A percentile compares a stretch with the other conserved stretches of the same genome.
These are phyloP conservation scores for Patellifolia procumbens DNA, from an alignment of 179 eudicot genomes.

Conservation along the genomic window DNA sequence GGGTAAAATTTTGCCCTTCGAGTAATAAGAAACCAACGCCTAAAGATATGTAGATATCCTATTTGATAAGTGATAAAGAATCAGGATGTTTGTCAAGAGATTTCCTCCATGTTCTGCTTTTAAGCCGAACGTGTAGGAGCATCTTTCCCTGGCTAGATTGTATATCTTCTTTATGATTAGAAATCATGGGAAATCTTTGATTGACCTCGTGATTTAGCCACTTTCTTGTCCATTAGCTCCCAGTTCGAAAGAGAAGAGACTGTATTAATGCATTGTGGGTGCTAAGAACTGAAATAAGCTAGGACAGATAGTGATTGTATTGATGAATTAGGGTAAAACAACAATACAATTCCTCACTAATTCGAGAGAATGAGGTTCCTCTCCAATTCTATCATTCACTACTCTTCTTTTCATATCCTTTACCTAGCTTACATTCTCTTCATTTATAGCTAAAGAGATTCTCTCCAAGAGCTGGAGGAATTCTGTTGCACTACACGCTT, in stretches of 20 bases:
- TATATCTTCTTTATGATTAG: not conserved
- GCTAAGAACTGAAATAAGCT: too few relatives aligned
- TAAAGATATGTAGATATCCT: not conserved
- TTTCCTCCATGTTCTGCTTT: not conserved
- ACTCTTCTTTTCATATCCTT: too few relatives aligned
- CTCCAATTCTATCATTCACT: too few relatives aligned
- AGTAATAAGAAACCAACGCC: not conserved
- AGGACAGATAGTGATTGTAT: too few relatives aligned
- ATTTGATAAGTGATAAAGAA: not conserved
- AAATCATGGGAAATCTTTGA: not conserved
- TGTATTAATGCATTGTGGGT: conserved; percentile 4
- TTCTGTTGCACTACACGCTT: too few relatives aligned
- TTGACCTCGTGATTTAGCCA: not conserved
- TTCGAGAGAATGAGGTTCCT: too few relatives aligned
- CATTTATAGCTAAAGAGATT: too few relatives aligned
- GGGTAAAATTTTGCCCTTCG: not conserved
- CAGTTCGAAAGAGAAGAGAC: conserved; percentile 6
- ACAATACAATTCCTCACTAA: too few relatives aligned
- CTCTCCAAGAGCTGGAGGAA: too few relatives aligned
- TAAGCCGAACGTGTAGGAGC: not conserved
- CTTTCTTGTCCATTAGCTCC: conserved; percentile 17
- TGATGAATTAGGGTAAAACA: too few relatives aligned
- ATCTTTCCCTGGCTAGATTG: not conserved
- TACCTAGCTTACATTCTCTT: too few relatives aligned
- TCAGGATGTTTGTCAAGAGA: not conserved